phyloP scores from a whole-genome alignment of 768 basidiomycete genomes.

The Leccinellum albellum region DNA sequence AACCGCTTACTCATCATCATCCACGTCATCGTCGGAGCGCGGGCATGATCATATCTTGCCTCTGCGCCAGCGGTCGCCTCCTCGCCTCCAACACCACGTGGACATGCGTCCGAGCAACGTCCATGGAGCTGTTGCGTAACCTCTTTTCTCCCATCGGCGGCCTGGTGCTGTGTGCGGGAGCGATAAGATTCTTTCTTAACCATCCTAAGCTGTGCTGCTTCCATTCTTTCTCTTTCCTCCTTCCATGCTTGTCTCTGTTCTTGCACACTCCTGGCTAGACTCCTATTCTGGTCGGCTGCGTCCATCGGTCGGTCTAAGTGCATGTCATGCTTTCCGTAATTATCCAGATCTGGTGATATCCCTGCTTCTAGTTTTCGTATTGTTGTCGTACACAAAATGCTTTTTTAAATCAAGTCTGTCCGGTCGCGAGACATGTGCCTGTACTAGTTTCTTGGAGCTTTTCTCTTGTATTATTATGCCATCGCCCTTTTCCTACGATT shows the following conservation, averaged over 20 bases:
- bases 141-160: slow-evolving; percentile 3
- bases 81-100: slow-evolving; percentile 32
- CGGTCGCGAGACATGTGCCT: slow-evolving; percentile 20
- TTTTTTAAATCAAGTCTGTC: slow-evolving; percentile 6
- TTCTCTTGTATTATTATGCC: slow-evolving; percentile 26
- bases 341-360: slow-evolving; percentile 16
- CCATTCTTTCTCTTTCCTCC: slow-evolving; percentile 6
- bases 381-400: slow-evolving; percentile 23
- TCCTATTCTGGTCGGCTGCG: slow-evolving; percentile 13
- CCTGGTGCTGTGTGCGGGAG: slow-evolving; percentile 18
- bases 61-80: slow-evolving; percentile 31
- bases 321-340: slow-evolving; percentile 17
- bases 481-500: slow-evolving; percentile 11
- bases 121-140: slow-evolving; percentile 32
- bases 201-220: slow-evolving; percentile 5
- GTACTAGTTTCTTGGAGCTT: slow-evolving; percentile 28
- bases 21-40: slow-evolving; percentile 30
- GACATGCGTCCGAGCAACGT: slow-evolving; percentile 30
- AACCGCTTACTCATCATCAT: slow-evolving; percentile 26
- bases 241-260: slow-evolving; percentile 11
- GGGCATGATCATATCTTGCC: slow-evolving; percentile 28
- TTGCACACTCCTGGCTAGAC: slow-evolving; percentile 23
- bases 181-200: background rate
- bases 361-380: slow-evolving; percentile 12
- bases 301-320: background rate